These are phyloP conservation scores for Fraxinus americana DNA, from an alignment of 257 asterid genomes.

Conservation along the genomic window DNA sequence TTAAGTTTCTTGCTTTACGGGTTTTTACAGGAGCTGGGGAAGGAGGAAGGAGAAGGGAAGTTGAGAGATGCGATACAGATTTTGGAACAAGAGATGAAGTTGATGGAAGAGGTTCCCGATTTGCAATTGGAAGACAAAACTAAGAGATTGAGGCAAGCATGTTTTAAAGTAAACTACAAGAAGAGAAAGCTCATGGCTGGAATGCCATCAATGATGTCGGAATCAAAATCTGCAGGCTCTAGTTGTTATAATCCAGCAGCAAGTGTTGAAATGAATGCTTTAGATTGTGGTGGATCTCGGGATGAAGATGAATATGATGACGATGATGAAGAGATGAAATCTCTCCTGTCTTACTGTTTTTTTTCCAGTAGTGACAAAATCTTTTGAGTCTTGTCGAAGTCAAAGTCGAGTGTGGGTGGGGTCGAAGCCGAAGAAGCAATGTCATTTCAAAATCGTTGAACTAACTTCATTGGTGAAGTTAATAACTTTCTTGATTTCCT, in stretches of 20 bases:
- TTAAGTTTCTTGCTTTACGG: not conserved
- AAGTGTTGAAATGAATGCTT: not conserved
- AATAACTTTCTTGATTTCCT: no score
- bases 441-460: not conserved
- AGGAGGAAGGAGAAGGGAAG: slow-evolving; percentile 45
- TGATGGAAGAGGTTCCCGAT: slow-evolving; percentile 64
- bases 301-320: not conserved
- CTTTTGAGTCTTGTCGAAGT: not conserved
- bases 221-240: slow-evolving; percentile 8
- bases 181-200: slow-evolving; percentile 55
- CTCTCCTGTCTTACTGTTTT: slow-evolving; percentile 41
- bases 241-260: not conserved
- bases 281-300: not conserved
- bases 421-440: not conserved
- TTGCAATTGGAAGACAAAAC: slow-evolving; percentile 60
- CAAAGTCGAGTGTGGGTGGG: not conserved
- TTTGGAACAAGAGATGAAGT: slow-evolving; percentile 54
- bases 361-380: slow-evolving; percentile 21
- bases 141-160: slow-evolving; percentile 67
- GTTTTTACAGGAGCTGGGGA: slow-evolving; percentile 48
- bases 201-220: slow-evolving; percentile 5
- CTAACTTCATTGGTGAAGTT: not conserved
- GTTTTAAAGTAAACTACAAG: slow-evolving; percentile 75
- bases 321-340: slow-evolving; percentile 42
- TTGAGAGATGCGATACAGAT: slow-evolving; percentile 43